Conservation (phyloP, 2,329 filamentous ascomycete species). For the Scortechinia acanthostroma region DNA sequence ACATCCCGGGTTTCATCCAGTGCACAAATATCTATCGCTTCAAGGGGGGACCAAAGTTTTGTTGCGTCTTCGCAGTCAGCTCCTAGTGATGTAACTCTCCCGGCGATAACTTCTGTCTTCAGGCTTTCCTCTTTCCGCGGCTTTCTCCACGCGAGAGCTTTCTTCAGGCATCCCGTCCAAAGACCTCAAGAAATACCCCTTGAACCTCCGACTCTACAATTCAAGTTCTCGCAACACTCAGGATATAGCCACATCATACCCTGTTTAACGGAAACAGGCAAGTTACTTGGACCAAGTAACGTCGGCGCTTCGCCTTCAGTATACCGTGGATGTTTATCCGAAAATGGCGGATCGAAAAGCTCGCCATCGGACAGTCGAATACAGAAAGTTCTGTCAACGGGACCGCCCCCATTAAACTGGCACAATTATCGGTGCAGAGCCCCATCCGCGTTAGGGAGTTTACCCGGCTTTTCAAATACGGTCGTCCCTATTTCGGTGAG, state of each 20-base stretch:
- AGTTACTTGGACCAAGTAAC: slow-evolving; percentile 9
- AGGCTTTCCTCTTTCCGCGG: slow-evolving; percentile 28
- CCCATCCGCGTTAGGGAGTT: slow-evolving; percentile 4
- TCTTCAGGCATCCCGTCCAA: slow-evolving; percentile 19
- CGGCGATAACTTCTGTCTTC: no score
- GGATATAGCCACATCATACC: slow-evolving; percentile 8
- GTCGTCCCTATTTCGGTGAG: slow-evolving; percentile 19
- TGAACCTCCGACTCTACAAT: slow-evolving; percentile 14
- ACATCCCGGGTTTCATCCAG: no score
- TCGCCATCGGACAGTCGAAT: slow-evolving; percentile 24
- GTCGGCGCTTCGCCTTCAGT: slow-evolving; percentile 3
- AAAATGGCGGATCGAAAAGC: slow-evolving; percentile 17
- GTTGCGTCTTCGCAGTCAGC: no score
- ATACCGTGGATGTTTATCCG: slow-evolving; percentile 16
- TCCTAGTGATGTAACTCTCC: no score
- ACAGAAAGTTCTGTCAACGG: slow-evolving; percentile 19
- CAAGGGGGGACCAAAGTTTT: no score
- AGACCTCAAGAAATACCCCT: slow-evolving; percentile 21
- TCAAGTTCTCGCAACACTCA: slow-evolving; percentile 14
- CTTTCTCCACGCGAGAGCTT: slow-evolving; percentile 35
- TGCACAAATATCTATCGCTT: no score
- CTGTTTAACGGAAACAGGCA: slow-evolving; percentile 19
- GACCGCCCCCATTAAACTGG: slow-evolving; percentile 8
- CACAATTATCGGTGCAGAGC: slow-evolving; percentile 12
- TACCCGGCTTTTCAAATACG: slow-evolving; percentile 11